Base-by-base conservation (phyloP, 2,329 filamentous ascomycete genomes). In the Cladosporium sphaerospermum region DNA sequence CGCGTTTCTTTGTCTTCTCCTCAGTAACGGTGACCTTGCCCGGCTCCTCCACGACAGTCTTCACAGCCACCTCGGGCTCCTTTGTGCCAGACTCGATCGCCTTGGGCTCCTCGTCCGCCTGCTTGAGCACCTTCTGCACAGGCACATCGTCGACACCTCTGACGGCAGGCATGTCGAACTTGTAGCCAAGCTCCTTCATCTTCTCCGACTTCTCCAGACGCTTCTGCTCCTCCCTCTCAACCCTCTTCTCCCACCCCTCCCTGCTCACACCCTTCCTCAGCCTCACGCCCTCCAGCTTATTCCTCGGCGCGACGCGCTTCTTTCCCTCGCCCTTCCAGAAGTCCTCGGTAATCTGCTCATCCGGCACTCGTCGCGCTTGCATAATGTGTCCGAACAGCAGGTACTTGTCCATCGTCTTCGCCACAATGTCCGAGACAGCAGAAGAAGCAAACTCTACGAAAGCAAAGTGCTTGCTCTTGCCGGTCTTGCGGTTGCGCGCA, bases 391-490 rank as follows among this genome's bases (percentile, higher is more conserved):
- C 89, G 69, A 96, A 97, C 66, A 99, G 80, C 37, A 97, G 82
- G 72, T 99, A 99, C 73, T 91, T 95, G 77, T 96, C 83, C 93
- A 99, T 99, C 18, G 93, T 96, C 74, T 90, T 88, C 46, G 89
- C 86, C 31, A 95, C 92, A 62, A 97, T 90, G 64, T 89, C 86
- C 37, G 93, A 92, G n/a, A 90, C 88, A 54, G 89, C 85, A 33
- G 78, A 75, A 6, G 80, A 82, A 2, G 74, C 73, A 66, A 99
- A 99, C 73, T 99, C 89, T 65, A 99, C 80, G 71, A 96, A 99
- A 32, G 89, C 93, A 67, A 87, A 95, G 76, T 97, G 93, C 76
- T 93, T 95, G 69, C 87, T 90, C 54, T 83, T 83, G 53, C 93
- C 93, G 1, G 91, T 97, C 70, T 86, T 86, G 72, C 88, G 89